These are phyloP conservation scores for Mycena sanguinolenta DNA, from an alignment of 768 basidiomycete species.

Conservation along the genomic window DNA sequence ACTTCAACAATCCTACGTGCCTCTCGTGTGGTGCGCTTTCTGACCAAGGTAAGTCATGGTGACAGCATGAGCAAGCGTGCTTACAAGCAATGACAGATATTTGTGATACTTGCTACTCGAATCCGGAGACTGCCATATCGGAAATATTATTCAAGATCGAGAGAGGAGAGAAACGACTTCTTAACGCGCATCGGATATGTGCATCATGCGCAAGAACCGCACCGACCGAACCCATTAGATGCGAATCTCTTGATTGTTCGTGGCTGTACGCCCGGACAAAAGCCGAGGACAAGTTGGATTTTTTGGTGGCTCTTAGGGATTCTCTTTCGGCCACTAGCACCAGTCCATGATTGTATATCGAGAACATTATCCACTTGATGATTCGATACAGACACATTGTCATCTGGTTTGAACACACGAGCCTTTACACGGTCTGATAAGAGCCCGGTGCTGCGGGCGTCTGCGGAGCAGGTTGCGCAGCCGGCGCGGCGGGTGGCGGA, in stretches of 20 bases:
- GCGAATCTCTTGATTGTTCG: slow-evolving; percentile 89
- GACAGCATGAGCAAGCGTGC: background rate
- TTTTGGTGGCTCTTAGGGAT: slow-evolving; percentile 46
- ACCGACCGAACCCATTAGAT: slow-evolving; percentile 71
- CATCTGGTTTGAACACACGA: slow-evolving; percentile 20
- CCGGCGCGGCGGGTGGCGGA: slow-evolving; percentile 31
- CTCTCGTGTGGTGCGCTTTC: slow-evolving; percentile 73
- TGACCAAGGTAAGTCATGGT: slow-evolving; percentile 58
- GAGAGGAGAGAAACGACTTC: slow-evolving; percentile 66
- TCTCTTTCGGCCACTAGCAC: background rate
- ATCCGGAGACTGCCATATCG: slow-evolving; percentile 68
- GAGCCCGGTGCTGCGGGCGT: slow-evolving; percentile 50
- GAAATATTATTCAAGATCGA: slow-evolving; percentile 68
- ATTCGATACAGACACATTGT: slow-evolving; percentile 1
- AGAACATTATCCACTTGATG: slow-evolving; percentile 2
- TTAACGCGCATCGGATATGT: slow-evolving; percentile 78
- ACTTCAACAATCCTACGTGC: slow-evolving; percentile 81
- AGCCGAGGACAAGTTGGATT: slow-evolving; percentile 59
- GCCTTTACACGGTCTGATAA: slow-evolving; percentile 57
- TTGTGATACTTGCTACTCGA: slow-evolving; percentile 71
- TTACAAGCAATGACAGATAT: slow-evolving; percentile 58
- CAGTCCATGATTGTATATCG: background rate
- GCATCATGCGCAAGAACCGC: slow-evolving; percentile 73
- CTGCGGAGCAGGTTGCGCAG: slow-evolving; percentile 36
- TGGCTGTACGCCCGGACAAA: slow-evolving; percentile 83